A percentile compares a stretch with the other conserved stretches of the same genome.
These are phyloP conservation scores for Dittrichia graveolens DNA, from an alignment of 129 eudicot genomes.

Conservation along the genomic window DNA sequence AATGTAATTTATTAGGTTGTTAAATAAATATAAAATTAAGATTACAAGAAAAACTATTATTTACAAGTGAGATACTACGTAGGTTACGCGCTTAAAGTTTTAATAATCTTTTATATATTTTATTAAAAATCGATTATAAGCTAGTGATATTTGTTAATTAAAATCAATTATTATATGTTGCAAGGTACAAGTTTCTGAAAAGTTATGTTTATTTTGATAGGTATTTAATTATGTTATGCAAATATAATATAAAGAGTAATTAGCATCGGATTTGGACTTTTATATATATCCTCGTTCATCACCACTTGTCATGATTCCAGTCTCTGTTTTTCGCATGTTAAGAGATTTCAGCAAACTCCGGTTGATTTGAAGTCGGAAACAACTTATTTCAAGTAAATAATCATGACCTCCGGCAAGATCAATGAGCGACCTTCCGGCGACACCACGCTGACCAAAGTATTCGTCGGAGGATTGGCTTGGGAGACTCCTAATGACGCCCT, in stretches of 20 bases:
- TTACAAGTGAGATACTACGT: too few species aligned
- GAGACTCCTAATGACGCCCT: constrained; percentile 43
- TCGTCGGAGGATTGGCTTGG: constrained; percentile 61
- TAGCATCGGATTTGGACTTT: constrained; percentile 5
- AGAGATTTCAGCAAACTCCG: neutral
- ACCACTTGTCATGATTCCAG: neutral
- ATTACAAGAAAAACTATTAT: too few species aligned
- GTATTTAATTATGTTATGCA: neutral
- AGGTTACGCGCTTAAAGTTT: too few species aligned
- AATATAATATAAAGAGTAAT: neutral
- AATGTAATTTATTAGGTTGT: too few species aligned
- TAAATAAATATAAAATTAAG: too few species aligned
- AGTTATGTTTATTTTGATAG: neutral
- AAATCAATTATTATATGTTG: too few species aligned
- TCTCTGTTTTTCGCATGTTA: too few species aligned
- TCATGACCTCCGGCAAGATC: constrained; percentile 11
- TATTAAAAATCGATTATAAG: too few species aligned
- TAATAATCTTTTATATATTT: too few species aligned
- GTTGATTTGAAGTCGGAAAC: neutral
- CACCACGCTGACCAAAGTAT: constrained; percentile 50
- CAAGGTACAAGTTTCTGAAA: neutral
- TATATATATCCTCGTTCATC: constrained; percentile 25
- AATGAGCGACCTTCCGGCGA: constrained; percentile 23
- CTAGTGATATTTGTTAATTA: too few species aligned
- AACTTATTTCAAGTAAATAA: neutral